Conservation (phyloP, 164 flowering plant genomes). For the Nymphaea thermarum region DNA sequence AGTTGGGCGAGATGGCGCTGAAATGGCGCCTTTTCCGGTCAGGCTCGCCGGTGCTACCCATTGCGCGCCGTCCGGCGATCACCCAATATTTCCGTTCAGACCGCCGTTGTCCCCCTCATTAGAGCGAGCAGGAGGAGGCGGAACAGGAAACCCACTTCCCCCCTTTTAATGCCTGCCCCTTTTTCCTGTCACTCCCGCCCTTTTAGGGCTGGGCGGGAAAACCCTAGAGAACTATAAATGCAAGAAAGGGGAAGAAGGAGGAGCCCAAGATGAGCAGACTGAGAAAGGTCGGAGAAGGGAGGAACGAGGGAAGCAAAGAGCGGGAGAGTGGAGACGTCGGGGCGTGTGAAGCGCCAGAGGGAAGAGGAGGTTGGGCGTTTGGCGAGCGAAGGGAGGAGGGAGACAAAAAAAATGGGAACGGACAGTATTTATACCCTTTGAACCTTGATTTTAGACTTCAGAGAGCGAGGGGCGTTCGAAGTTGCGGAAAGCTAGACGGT, state of each 20-base stretch:
- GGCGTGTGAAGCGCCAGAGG: neutral
- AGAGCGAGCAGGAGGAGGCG: slow-evolving; percentile 3
- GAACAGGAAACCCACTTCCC: neutral
- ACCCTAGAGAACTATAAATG: neutral
- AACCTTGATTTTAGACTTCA: neutral
- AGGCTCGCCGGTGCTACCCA: slow-evolving; percentile 91
- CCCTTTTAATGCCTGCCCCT: neutral
- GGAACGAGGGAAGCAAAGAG: neutral
- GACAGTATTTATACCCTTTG: no score
- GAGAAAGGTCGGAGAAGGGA: neutral
- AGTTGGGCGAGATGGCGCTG: slow-evolving; percentile 55
- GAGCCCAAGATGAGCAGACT: neutral
- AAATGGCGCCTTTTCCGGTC: slow-evolving; percentile 84
- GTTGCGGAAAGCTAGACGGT: no score
- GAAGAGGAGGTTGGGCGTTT: neutral
- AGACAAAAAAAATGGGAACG: neutral
- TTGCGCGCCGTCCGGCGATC: slow-evolving; percentile 8
- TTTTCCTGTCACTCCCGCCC: neutral
- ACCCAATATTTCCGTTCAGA: neutral
- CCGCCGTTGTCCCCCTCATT: slow-evolving; percentile 6
- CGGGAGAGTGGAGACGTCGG: neutral
- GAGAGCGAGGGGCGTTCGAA: no score
- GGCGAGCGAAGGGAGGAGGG: neutral
- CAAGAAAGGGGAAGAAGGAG: neutral
- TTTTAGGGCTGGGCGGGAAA: neutral